Evolutionary conservation across 2,329 filamentous ascomycete species (phyloP).

Genomic region (Blastomyces silverae): DNA sequence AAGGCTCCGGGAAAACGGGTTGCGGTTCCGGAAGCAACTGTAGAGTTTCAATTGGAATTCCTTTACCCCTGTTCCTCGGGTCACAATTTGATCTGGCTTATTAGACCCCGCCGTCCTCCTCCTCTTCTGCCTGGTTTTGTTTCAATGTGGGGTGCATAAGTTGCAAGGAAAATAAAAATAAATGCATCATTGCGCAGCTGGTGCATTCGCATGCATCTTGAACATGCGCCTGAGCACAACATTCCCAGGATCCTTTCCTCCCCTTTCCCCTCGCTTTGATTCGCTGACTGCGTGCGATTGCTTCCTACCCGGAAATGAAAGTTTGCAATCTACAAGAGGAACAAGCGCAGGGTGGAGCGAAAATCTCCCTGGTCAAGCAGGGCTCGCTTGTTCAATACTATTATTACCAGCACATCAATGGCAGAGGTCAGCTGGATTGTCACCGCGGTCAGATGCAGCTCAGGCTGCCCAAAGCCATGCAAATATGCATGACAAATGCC

Average conservation of each 20-base stretch:
- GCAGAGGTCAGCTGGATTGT: constrained; percentile 9
- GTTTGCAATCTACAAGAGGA: not conserved
- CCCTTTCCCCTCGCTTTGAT: not conserved
- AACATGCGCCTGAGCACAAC: not conserved
- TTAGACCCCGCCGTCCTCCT: not conserved
- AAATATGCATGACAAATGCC: not conserved
- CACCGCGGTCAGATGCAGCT: too few relatives aligned
- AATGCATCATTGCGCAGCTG: not conserved
- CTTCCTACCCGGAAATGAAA: not conserved
- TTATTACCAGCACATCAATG: not conserved
- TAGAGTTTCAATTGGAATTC: not conserved
- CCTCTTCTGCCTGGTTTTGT: not conserved
- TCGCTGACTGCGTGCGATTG: not conserved
- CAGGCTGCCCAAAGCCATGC: not conserved
- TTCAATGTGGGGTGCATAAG: too few relatives aligned
- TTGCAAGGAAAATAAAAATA: not conserved
- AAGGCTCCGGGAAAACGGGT: not conserved
- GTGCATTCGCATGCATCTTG: constrained; percentile 1
- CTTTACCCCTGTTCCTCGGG: not conserved
- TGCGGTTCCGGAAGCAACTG: not conserved
- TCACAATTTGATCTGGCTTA: not conserved
- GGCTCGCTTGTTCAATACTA: not conserved
- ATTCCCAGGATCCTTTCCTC: not conserved
- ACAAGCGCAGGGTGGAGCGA: not conserved
- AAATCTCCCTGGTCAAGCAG: not conserved